Evolutionary conservation across 257 asterid species (phyloP), one percentile per base, ranked within the genome.

Genomic region (Henckelia pumila): DNA sequence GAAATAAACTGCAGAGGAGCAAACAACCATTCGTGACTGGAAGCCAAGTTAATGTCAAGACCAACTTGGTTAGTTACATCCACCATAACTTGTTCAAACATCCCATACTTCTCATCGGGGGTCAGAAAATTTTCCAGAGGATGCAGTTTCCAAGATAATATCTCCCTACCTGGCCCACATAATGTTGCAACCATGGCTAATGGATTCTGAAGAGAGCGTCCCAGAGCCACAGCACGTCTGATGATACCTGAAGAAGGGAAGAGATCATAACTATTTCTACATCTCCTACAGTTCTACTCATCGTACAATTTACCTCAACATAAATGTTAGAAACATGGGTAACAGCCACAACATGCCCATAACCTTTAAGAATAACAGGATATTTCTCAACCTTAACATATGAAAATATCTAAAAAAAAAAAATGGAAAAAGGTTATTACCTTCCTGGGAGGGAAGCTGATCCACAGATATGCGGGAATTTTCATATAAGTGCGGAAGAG

Each of bases 11-110:
- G 99, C 67, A 93, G 75, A 22, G 97, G 97, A 58, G 99, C 86
- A 79, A 88, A 93, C 78, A 90, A 69, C 99, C 99, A 93, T 77
- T 93, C 99, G 65, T 93, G 89, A 68, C 84, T 83, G 52, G 87
- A 75, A 63, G 92, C 92, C 73, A 85, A 69, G 67, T 85, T 85
- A 35, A 83, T 29, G 75, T 93, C 99, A 73, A 93, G 85, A 67
- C 99, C 99, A 63, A 93, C 96, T 80, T 90, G 99, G 75, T 88
- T 93, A 4, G 97, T 90, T 17, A 80, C 85, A 72, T 93, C 99
- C 66, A 93, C 99, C 97, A 94, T 80, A 69, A 94, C 89, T 82
- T 88, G 96, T 73, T 94, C 96, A 66, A 85, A 81, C 89, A 88
- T 85, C 22, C 79, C 84, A 72, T 91, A 94, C 83, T 91, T 94